These are phyloP conservation scores for Glycyrrhiza uralensis DNA, from an alignment of 306 rosid genomes.

Conservation along the genomic window DNA sequence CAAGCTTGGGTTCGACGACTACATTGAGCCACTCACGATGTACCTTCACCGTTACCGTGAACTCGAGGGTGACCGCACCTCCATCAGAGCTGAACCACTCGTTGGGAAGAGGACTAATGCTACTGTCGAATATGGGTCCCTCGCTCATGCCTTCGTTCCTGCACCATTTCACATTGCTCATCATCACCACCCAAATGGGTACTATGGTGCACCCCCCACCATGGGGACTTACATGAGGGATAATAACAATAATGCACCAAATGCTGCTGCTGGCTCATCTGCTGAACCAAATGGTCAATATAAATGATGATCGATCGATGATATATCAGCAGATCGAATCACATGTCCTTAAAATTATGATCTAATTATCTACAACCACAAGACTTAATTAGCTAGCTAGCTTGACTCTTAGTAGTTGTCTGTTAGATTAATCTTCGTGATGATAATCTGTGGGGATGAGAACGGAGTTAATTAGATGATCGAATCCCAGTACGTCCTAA, in stretches of 20 bases:
- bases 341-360: too few relatives aligned
- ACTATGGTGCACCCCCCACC: constrained; percentile 22
- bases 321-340: too few relatives aligned
- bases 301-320: too few relatives aligned
- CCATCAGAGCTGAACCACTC: constrained; percentile 57
- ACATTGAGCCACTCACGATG: constrained; percentile 63
- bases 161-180: constrained; percentile 35
- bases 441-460: too few relatives aligned
- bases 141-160: constrained; percentile 38
- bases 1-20: constrained; percentile 83
- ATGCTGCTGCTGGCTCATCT: constrained; percentile 24
- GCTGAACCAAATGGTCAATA: constrained; percentile 36
- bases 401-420: neutral
- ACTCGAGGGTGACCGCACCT: constrained; percentile 64
- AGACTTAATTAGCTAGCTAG: neutral
- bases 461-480: too few relatives aligned
- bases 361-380: neutral
- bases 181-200: constrained; percentile 36
- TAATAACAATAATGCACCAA: neutral
- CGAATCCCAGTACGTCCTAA: constrained; percentile 13
- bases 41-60: constrained; percentile 81
- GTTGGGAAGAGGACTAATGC: constrained; percentile 27
- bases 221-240: neutral
- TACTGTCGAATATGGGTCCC: constrained; percentile 23
- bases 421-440: neutral